Evolutionary conservation across 768 basidiomycete species (phyloP), one percentile per base, ranked within the genome.

Genomic region (Phaeotremella skinneri): DNA sequence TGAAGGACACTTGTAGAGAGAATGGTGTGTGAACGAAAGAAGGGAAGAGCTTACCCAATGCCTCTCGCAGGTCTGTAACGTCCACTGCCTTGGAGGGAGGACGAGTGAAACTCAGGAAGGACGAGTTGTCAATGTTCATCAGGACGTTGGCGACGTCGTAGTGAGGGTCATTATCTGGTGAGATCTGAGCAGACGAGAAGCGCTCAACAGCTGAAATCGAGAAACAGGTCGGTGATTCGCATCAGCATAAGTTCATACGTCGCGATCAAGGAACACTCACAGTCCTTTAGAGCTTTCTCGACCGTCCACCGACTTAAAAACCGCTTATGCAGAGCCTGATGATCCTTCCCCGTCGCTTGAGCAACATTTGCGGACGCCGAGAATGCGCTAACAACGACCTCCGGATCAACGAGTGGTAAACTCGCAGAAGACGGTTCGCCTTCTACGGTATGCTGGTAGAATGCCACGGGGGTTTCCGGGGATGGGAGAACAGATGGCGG

Each of bases 51-150:
- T 57, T 45, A 70, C 72, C 73, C 20, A 96, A 79, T 3, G 92
- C 92, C 66, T 92, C 91, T 53, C 91, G 82, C 30, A 96, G 81
- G 72, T 93, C 91, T 1, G 84, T 85, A 23, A 94, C 91, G 23
- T 91, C 92, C 16, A 94, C 85, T 0, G 87, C 87, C 58, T 87
- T 83, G 2, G 84, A 31, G 21, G 37, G 84, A 2, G 89, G 88
- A 56, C 89, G 83, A 20, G 87, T 83, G 56, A 94, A 78, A 69
- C 89, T 91, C 72, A 89, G 88, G 56, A 91, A 80, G 4, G 92
- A 94, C 31, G 90, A 80, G 74, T 94, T 94, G 68, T 92, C 89
- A 52, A 89, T 88, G 64, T 89, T 86, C 89, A 92, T 94, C 61
- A 94, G 79, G 23, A 62, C 62, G 32, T 60, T 61, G 25, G 68